phyloP scores from a whole-genome alignment of 768 basidiomycete species.

The Mycena kentingensis region DNA sequence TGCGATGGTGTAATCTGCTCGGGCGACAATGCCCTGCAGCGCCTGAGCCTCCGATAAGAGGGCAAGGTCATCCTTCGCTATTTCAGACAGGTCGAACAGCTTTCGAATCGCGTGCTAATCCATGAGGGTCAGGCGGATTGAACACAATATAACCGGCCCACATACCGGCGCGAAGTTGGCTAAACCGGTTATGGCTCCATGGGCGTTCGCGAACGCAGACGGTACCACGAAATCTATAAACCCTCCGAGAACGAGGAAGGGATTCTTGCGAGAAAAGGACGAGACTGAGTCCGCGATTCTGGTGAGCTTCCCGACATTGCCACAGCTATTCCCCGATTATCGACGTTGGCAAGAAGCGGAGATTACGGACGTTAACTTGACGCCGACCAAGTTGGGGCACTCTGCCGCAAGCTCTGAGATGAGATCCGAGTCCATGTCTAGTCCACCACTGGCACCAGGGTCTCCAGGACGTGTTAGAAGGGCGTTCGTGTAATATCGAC shows the following conservation, averaged over 20 bases:
- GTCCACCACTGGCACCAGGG: slow-evolving; percentile 85
- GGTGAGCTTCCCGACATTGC: slow-evolving; percentile 89
- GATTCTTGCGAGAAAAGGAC: slow-evolving; percentile 67
- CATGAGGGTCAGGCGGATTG: no score
- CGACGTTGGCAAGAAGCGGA: background rate
- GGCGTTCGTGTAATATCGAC: background rate
- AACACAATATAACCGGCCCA: no score
- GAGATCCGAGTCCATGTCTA: slow-evolving; percentile 88
- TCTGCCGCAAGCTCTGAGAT: slow-evolving; percentile 78
- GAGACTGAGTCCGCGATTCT: slow-evolving; percentile 73
- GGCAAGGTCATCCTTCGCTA: slow-evolving; percentile 53
- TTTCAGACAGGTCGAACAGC: slow-evolving; percentile 64
- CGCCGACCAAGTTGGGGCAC: slow-evolving; percentile 78
- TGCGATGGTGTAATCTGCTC: slow-evolving; percentile 78
- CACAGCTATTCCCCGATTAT: slow-evolving; percentile 57
- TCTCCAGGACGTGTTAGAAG: slow-evolving; percentile 43
- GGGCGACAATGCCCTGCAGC: slow-evolving; percentile 79
- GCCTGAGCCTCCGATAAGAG: slow-evolving; percentile 68
- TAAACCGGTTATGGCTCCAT: slow-evolving; percentile 90
- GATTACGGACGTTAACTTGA: slow-evolving; percentile 80
- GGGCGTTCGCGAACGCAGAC: slow-evolving; percentile 68
- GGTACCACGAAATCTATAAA: slow-evolving; percentile 83
- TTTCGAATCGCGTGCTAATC: slow-evolving; percentile 56
- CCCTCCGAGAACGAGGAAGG: slow-evolving; percentile 86
- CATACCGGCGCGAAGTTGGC: slow-evolving; percentile 79